Evolutionary conservation across 805 yeast genomes (phyloP).

Genomic region (Candida verbasci): DNA sequence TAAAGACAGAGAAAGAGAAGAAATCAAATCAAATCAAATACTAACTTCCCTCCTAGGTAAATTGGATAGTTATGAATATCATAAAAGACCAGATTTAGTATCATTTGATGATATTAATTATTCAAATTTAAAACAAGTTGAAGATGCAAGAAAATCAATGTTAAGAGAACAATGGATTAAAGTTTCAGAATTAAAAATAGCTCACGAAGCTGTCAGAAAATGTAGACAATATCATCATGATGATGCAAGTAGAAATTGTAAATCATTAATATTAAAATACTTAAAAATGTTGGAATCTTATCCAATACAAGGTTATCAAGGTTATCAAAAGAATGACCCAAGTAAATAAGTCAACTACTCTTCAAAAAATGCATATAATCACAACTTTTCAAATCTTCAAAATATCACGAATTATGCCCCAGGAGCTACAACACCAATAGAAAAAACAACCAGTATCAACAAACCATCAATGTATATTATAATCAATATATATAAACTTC

Average conservation of each 20-base stretch:
- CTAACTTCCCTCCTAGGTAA: constrained; percentile 13
- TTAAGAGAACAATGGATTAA: constrained; percentile 78
- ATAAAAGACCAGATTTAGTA: constrained; percentile 61
- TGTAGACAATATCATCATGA: constrained; percentile 61
- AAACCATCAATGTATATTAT: neutral
- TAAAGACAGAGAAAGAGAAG: neutral
- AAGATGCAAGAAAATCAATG: constrained; percentile 72
- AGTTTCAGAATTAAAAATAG: constrained; percentile 59
- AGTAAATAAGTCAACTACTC: constrained; percentile 36
- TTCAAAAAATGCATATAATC: neutral
- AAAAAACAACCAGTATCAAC: too few species aligned
- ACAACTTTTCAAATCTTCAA: neutral
- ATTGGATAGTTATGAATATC: constrained; percentile 34
- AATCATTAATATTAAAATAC: constrained; percentile 72
- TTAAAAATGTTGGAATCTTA: constrained; percentile 70
- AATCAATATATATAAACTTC: neutral
- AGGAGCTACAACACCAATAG: too few species aligned
- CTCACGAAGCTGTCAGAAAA: constrained; percentile 70
- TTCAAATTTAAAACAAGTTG: constrained; percentile 56
- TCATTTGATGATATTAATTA: constrained; percentile 84
- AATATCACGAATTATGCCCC: too few species aligned
- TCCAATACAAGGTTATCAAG: constrained; percentile 67
- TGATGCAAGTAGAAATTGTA: constrained; percentile 65
- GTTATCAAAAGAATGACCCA: constrained; percentile 89
- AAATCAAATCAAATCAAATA: neutral